Conservation (phyloP, 176 grass and related monocot genomes). For the sorghum (Sorghum bicolor) region DNA sequence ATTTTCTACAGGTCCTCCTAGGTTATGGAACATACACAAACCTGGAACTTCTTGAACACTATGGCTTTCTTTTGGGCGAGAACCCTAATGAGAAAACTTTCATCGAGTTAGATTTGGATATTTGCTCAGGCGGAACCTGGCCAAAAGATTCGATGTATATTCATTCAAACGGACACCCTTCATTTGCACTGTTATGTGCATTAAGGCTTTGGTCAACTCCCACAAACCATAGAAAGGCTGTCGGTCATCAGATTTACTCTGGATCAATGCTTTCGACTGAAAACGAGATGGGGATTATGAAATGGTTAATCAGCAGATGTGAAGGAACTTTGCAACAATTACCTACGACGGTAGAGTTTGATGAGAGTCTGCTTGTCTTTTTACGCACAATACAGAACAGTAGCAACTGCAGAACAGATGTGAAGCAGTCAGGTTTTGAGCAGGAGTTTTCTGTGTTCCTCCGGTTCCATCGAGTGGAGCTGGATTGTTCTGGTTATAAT, state of each 20-base stretch:
- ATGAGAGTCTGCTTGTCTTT: constrained; percentile 44
- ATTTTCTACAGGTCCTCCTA: constrained; percentile 67
- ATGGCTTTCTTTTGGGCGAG: constrained; percentile 75
- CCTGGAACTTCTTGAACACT: constrained; percentile 87
- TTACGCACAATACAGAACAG: constrained; percentile 43
- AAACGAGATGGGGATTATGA: constrained; percentile 73
- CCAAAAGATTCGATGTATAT: constrained; percentile 70
- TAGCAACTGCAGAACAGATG: constrained; percentile 27
- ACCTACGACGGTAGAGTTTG: constrained; percentile 48
- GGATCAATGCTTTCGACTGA: constrained; percentile 66
- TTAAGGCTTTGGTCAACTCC: constrained; percentile 69
- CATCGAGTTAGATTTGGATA: constrained; percentile 64
- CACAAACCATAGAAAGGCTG: constrained; percentile 33
- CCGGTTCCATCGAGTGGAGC: constrained; percentile 32
- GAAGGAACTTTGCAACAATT: constrained; percentile 46
- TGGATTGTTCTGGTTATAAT: constrained; percentile 32
- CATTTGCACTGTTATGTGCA: constrained; percentile 68
- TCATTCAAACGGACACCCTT: constrained; percentile 70
- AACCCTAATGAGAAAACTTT: constrained; percentile 90
- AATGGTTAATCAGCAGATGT: constrained; percentile 69
- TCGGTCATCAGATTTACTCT: constrained; percentile 51
- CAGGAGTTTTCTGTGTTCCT: constrained; percentile 49
- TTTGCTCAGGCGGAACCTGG: constrained; percentile 53
- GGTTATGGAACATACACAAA: constrained; percentile 82
- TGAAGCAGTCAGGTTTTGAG: constrained; percentile 18